phyloP scores from a whole-genome alignment of 2,329 filamentous ascomycete species.

The Aspergillus fumigatiaffinis region DNA sequence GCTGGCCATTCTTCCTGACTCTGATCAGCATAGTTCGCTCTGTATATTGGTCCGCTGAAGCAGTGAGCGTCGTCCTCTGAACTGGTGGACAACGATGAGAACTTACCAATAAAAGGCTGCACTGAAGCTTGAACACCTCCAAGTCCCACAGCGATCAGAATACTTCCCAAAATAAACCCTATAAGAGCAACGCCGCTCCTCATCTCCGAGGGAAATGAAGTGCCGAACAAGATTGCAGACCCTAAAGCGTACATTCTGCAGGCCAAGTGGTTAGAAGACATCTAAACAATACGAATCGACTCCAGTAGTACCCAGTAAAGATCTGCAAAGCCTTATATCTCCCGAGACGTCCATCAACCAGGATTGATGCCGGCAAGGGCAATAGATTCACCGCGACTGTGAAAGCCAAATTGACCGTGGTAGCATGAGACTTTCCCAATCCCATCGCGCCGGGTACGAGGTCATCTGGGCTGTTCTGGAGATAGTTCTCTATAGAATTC shows the following conservation, averaged over 20 bases:
- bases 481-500: neutral
- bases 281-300: neutral
- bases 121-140: neutral
- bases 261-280: neutral
- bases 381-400: neutral
- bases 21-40: neutral
- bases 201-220: neutral
- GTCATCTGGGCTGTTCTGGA: neutral
- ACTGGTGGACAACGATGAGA: neutral
- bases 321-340: neutral
- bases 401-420: neutral
- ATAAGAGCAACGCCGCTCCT: neutral
- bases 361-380: neutral
- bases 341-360: neutral
- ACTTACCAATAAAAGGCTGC: neutral
- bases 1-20: neutral
- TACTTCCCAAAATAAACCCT: neutral
- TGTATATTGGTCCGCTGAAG: neutral
- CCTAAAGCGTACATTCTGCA: neutral
- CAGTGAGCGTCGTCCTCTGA: neutral
- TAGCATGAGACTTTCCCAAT: neutral
- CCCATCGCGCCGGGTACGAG: neutral
- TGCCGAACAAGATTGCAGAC: neutral
- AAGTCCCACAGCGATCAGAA: neutral
- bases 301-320: neutral